Evolutionary conservation across 345 rosid genomes (phyloP).

Genomic region (Noccaea bulbosa): DNA sequence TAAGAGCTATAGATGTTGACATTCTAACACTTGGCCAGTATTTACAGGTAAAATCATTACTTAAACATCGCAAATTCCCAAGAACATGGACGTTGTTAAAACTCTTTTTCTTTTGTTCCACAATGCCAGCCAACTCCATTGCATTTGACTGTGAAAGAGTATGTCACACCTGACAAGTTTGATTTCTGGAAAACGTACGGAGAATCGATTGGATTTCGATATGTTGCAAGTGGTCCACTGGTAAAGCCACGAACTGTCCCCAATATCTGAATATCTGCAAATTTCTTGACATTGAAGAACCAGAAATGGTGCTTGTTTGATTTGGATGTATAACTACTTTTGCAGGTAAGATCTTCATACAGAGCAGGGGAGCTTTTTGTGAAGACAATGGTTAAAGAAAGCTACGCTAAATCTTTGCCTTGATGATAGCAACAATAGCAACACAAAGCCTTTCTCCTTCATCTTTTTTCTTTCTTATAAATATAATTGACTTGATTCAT

Average conservation of each 20-base stretch:
- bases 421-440: not conserved
- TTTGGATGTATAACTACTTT: not conserved
- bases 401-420: conserved; percentile 32
- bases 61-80: not conserved
- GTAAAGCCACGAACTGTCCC: conserved; percentile 50
- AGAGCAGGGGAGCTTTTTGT: conserved; percentile 97
- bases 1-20: conserved; percentile 89
- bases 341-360: conserved; percentile 92
- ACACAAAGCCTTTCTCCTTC: conserved; percentile 5
- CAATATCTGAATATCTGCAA: not conserved
- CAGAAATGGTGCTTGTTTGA: conserved; percentile 26
- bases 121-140: conserved; percentile 92
- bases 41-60: conserved; percentile 65
- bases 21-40: conserved; percentile 96
- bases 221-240: conserved; percentile 97
- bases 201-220: conserved; percentile 92
- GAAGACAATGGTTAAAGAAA: conserved; percentile 88
- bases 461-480: not conserved
- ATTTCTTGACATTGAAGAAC: not conserved
- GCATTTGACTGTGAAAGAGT: conserved; percentile 95
- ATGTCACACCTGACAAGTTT: conserved; percentile 91
- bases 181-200: conserved; percentile 94
- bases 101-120: conserved; percentile 1
- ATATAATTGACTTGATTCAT: not conserved
- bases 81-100: not conserved